Evolutionary conservation across 2,329 filamentous ascomycete species (phyloP).

Genomic region (Calonectria montana): DNA sequence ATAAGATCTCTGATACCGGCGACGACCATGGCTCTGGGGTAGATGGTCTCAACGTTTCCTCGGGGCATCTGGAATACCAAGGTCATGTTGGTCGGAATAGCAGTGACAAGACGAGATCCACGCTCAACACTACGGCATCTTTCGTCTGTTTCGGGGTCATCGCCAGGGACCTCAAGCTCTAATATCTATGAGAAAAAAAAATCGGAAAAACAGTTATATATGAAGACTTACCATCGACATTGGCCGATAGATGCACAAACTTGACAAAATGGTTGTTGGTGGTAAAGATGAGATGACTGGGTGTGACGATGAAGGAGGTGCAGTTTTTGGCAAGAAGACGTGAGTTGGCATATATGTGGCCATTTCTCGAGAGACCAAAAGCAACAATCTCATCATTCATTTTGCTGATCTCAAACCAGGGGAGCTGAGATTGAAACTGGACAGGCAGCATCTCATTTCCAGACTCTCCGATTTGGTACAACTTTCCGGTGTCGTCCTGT

Average conservation of each 20-base stretch:
- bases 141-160: slow-evolving; percentile 93
- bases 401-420: slow-evolving; percentile 63
- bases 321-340: slow-evolving; percentile 84
- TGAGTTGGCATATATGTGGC: slow-evolving; percentile 82
- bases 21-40: slow-evolving; percentile 89
- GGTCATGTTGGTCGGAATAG: slow-evolving; percentile 88
- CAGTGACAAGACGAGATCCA: slow-evolving; percentile 86
- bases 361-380: slow-evolving; percentile 78
- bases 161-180: slow-evolving; percentile 85
- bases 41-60: slow-evolving; percentile 96
- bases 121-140: slow-evolving; percentile 92
- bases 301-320: slow-evolving; percentile 88
- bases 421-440: slow-evolving; percentile 60
- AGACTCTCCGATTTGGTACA: slow-evolving; percentile 53
- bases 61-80: slow-evolving; percentile 94
- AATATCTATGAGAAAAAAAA: slow-evolving; percentile 34
- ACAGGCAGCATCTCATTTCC: slow-evolving; percentile 49
- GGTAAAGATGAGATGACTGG: slow-evolving; percentile 88
- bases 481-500: slow-evolving; percentile 59
- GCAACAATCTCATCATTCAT: slow-evolving; percentile 57
- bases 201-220: too few relatives aligned
- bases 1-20: slow-evolving; percentile 88
- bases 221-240: slow-evolving; percentile 67
- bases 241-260: slow-evolving; percentile 81
- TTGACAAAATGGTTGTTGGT: slow-evolving; percentile 94